Evolutionary conservation across 148 eudicot genomes (phyloP), one percentile per base, ranked within the genome.

Genomic region (Salicornia ramosissima): DNA sequence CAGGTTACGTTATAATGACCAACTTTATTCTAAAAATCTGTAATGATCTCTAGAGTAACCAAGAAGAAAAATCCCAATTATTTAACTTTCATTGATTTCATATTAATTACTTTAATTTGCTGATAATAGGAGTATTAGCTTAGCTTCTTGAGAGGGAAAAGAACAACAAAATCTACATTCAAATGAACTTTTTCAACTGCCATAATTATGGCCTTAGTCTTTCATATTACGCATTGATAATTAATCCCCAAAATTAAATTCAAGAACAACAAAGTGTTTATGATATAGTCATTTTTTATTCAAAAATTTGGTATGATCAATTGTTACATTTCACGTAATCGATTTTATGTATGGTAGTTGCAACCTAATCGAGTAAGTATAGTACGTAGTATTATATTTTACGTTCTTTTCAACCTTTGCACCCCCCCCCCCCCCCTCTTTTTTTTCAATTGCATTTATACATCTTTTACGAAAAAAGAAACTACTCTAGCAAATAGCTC

Each of bases 391-490:
- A 42, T 56, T 51, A 15, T 51, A 15, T 36, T 24, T 11, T 25
- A 60, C 21, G 46, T 43, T 31, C 2, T 18, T 58, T 29, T 28
- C 43, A 58, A 59, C 47, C 74, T 71, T 71, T 60, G 71, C n/a
- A n/a, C n/a, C n/a, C n/a, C n/a, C n/a, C n/a, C n/a, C n/a, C n/a
- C n/a, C n/a, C n/a, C 54, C 62, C 49, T 45, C 60, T 19, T 24
- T 53, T 53, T 10, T 34, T 68, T 53, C 50, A 54, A 53, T 54
- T 62, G 40, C 39, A 26, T 45, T 45, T 5, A 45, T 18, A 53
- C 56, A 30, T 26, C 36, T 45, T 49, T 49, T 67, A 67, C 70
- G 57, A 16, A 39, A 46, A 14, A 69, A 45, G 19, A 58, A 15
- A n/a, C n/a, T 13, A 31, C 63, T 30, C 25, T 25, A 39, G 14